A percentile compares a stretch with the other conserved stretches of the same genome.
Conservation (phyloP, 768 basidiomycete species). For the Russula abietina region DNA sequence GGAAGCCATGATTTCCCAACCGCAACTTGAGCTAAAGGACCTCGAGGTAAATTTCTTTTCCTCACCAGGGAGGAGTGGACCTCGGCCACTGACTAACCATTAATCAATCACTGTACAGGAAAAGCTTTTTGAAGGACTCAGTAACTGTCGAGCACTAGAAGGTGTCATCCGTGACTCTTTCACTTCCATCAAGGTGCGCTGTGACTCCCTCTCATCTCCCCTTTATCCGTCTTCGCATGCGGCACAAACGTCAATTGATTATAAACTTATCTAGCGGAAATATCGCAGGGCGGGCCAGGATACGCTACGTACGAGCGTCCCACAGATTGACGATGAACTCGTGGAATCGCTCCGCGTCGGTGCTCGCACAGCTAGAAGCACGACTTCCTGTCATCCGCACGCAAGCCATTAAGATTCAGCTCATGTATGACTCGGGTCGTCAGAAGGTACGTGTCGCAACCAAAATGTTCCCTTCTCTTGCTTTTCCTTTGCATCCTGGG, state of each 20-base stretch:
- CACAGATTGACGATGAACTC: conserved; percentile 54
- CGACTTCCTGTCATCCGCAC: conserved; percentile 55
- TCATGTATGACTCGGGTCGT: conserved; percentile 67
- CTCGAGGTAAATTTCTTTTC: conserved; percentile 23
- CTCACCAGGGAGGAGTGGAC: too few relatives aligned
- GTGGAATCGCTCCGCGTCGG: conserved; percentile 54
- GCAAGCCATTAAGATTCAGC: conserved; percentile 55
- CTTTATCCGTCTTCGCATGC: not conserved
- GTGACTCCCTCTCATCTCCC: not conserved
- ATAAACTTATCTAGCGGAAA: conserved; percentile 42
- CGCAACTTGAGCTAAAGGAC: conserved; percentile 24
- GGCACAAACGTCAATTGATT: not conserved
- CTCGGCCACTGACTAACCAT: not conserved
- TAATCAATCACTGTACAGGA: conserved; percentile 35
- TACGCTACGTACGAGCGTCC: conserved; percentile 53
- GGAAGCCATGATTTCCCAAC: conserved; percentile 48
- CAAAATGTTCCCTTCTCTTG: not conserved
- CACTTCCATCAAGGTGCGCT: conserved; percentile 50
- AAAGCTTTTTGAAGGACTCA: conserved; percentile 61
- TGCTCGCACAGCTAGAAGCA: conserved; percentile 50
- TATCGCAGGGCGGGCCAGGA: conserved; percentile 49
- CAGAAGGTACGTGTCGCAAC: conserved; percentile 43
- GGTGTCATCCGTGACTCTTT: conserved; percentile 61
- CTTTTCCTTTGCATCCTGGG: too few relatives aligned
- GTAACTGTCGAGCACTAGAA: conserved; percentile 71